Evolutionary conservation across 352 stramenopile species (phyloP), one percentile per base, ranked within the genome.

Genomic region (Globisporangium sylvaticum): DNA sequence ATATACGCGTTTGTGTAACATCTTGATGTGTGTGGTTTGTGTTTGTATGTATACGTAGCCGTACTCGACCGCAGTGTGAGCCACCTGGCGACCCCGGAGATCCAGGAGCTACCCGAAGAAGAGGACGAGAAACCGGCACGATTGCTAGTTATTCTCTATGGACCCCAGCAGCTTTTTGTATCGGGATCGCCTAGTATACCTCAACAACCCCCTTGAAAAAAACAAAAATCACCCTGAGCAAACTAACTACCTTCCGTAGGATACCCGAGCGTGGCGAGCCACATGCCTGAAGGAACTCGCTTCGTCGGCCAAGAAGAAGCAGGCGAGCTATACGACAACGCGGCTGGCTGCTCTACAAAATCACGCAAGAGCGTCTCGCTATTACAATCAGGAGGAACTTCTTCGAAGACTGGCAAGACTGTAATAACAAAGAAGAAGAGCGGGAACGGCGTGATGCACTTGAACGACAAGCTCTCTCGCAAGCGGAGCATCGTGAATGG

Each of bases 271-370:
- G 52, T 88, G 79, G 77, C 77, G 79, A 18, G 56, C 74, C 20
- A 63, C 72, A 24, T 86, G 79, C 18, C 32, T 88, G 14, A 73
- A 78, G 37, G 73, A 73, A 7, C 66, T 88, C 18, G 65, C 71
- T 18, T 20, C 29, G 2, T 44, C 72, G 0, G 15, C 29, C 4
- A 79, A 68, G 8, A 64, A 62, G 27, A 78, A 78, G 61, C 70
- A 76, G 6, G 63, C 70, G 8, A 73, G 3, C 20, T 50, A 24
- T 50, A 50, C 6, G 18, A 50, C 18, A 50, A 22, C 42, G 42
- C 5, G 42, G 18, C 18, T 50, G 42, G 18, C 42, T 50, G 1
- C 42, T 24, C 42, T 1, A 22, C 42, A 12, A 50, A 50, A 6
- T 4, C 42, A 3, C 18, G 18, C 42, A 50, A 50, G 42, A 50